Evolutionary conservation across 371 early-diverging fungal species (phyloP), one percentile per base, ranked within the genome.

Genomic region (Coemansia linderi): DNA sequence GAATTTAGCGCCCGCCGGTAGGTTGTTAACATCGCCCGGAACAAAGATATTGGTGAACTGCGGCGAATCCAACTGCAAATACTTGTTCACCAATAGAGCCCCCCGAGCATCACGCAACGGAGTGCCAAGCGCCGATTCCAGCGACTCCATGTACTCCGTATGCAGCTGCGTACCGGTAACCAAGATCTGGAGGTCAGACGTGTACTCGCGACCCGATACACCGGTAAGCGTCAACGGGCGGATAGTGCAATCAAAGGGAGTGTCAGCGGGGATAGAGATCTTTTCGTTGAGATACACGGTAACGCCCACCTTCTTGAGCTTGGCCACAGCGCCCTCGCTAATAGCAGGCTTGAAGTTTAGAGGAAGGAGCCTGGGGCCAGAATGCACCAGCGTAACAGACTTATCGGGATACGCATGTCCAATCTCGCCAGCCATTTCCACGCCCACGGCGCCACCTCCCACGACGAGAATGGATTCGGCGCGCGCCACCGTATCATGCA

Each of bases 351-450:
- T 72, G 12, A 79, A 41, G 48, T 83, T 82, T 2, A 57, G 44
- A 1, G 85, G 79, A 2, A 81, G 63, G 7, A 87, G 65, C 1
- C 83, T 61, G 12, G 68, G 36, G 1, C 57, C 59, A 0, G 60
- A 33, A 24, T 87, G 86, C 4, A 87, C 82, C 44, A 88, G 44
- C 0, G 85, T 87, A 43, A 88, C 67, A 7, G 75, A 63, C 66
- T 87, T 87, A 29, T 79, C 72, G 4, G 74, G 69, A 37, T 83
- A 86, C 1, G 60, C 65, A 10, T 72, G 72, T 3, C 76, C 78
- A 13, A 87, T 82, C 44, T 89, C 87, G 17, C 87, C 86, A 4
- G 86, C 84, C 1, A 84, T 65, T 63, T 89, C 89, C n/a, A 87
- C 71, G 19, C 88, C 87, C 0, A 84, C 83, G 3, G 87, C 81